These are phyloP conservation scores for Colletotrichum sublineola DNA, from an alignment of 2,329 filamentous ascomycete species.

Conservation along the genomic window DNA sequence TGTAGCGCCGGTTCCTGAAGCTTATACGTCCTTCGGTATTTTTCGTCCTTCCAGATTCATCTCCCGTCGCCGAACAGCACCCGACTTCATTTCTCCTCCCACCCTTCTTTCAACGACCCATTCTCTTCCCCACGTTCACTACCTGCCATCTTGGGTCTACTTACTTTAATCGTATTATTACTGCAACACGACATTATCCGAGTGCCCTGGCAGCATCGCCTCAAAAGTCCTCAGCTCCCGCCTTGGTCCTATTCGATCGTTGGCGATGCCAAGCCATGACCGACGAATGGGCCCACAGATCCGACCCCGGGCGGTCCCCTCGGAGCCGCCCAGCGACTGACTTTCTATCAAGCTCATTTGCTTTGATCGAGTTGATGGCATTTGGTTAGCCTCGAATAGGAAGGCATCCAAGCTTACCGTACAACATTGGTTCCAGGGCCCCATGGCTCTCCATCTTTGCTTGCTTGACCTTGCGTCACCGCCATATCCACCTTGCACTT, in stretches of 20 bases:
- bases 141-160: neutral
- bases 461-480: neutral
- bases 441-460: neutral
- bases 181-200: neutral
- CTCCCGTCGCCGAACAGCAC: conserved; percentile 15
- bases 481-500: neutral
- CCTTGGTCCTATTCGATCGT: neutral
- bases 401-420: conserved; percentile 17
- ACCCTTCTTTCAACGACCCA: too few relatives aligned
- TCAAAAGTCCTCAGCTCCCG: conserved; percentile 1
- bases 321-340: neutral
- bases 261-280: conserved; percentile 14
- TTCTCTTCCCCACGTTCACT: neutral
- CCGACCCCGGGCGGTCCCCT: neutral
- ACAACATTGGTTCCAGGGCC: neutral
- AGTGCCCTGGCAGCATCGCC: conserved; percentile 8
- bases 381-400: conserved; percentile 23
- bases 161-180: neutral
- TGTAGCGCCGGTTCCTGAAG: conserved; percentile 27
- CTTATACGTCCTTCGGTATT: conserved; percentile 16
- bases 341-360: neutral
- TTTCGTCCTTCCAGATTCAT: conserved; percentile 24
- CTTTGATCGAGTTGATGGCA: neutral
- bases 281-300: neutral
- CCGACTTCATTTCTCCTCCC: conserved; percentile 3